phyloP scores from a whole-genome alignment of 805 yeast species.

The Sugiyamaella qingdaonensis region DNA sequence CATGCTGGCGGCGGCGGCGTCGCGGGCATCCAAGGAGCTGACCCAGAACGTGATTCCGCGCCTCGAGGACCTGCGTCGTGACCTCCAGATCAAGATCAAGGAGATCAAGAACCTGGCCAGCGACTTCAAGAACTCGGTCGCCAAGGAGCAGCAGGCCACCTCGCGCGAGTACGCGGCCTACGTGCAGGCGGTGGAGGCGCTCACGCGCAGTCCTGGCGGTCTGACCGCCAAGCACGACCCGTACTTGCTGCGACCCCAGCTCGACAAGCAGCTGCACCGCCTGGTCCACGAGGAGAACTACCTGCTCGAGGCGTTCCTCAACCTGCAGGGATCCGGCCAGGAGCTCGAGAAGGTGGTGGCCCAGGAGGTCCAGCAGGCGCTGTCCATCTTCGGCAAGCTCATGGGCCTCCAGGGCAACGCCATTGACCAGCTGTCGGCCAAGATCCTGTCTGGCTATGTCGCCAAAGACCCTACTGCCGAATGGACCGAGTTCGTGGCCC shows the following conservation, averaged over 20 bases:
- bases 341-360: conserved; percentile 87
- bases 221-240: conserved; percentile 68
- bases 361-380: conserved; percentile 77
- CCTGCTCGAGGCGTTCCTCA: conserved; percentile 81
- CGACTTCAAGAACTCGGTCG: conserved; percentile 76
- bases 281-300: conserved; percentile 82
- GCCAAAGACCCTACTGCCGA: conserved; percentile 76
- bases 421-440: conserved; percentile 53
- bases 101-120: conserved; percentile 78
- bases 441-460: conserved; percentile 70
- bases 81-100: conserved; percentile 75
- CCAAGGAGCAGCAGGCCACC: conserved; percentile 64
- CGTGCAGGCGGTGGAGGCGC: conserved; percentile 57
- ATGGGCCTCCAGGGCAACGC: conserved; percentile 42
- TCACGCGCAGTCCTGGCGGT: conserved; percentile 46
- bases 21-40: conserved; percentile 56
- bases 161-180: conserved; percentile 52
- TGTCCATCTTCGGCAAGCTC: conserved; percentile 65
- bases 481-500: conserved; percentile 79
- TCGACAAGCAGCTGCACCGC: conserved; percentile 72
- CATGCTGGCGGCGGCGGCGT: conserved; percentile 54
- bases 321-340: conserved; percentile 81
- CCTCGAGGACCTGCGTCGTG: conserved; percentile 65
- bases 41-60: conserved; percentile 60
- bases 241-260: conserved; percentile 60